Base-by-base conservation (phyloP, 495 filamentous ascomycete species). In the Talaromyces liani region DNA sequence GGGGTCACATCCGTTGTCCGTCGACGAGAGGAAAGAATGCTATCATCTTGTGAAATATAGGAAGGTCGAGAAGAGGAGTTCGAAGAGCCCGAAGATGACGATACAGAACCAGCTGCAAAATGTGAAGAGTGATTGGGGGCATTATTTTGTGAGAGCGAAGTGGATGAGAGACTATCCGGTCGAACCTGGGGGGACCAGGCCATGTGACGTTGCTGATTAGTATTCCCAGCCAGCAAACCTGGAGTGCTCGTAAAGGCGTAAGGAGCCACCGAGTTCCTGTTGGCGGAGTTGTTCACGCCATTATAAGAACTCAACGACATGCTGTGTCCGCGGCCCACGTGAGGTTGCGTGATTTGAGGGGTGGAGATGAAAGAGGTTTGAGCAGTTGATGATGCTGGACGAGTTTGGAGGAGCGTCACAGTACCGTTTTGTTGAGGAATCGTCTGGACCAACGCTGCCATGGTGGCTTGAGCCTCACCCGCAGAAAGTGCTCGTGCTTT, bases 391-490 rank as follows among this genome's bases (percentile, higher is more conserved):
- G 88, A 87, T 45, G 89, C 84, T 45, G 91, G 88, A 64, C 91
- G 88, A 68, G 89, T 87, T 65, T 89, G 84, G 72, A 92, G 90
- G 66, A 96, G 87, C 61, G 89, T 88, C 70, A 90, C 84, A 65
- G 89, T 90, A 70, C 85, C 84, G 73, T 87, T 86, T 76, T 91
- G 90, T 77, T 90, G 85, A 69, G 91, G 88, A 72, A 93, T 92
- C 65, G 91, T 85, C 82, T 96, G 91, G 76, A 94, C 91, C 79
- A 96, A 84, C 76, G 91, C 91, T 79, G 91, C 91, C 91, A 96
- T 96, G 73, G 71, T 80, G 78, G 68, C 74, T 70, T 68, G 45
- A 49, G 45, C 51, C 31, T 33, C 31, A 7, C 56, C 56, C 31
- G 18, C 56, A 58, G 12, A 58, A 58, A 36, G 56, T 16, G 29